These are phyloP conservation scores for Stevia rebaudiana DNA, from an alignment of 140 eudicot species.

Conservation along the genomic window DNA sequence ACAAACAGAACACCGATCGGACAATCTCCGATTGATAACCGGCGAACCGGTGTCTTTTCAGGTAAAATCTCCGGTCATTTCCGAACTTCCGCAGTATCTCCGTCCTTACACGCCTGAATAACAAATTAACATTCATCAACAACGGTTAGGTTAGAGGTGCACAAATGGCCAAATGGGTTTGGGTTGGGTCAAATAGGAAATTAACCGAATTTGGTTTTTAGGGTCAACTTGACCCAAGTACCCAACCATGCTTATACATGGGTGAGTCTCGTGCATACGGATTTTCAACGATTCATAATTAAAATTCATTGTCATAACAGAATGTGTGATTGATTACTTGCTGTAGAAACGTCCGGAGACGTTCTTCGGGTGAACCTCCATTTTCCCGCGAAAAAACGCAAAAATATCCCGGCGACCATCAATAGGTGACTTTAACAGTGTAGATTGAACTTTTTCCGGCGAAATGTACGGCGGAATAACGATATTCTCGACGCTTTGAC, in stretches of 20 bases:
- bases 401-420: conserved; percentile 68
- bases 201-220: too few relatives aligned
- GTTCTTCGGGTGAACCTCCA: conserved; percentile 91
- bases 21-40: conserved; percentile 78
- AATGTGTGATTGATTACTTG: conserved; percentile 44
- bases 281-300: too few relatives aligned
- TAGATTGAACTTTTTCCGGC: conserved; percentile 44
- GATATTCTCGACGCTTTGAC: conserved; percentile 56
- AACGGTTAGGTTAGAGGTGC: too few relatives aligned
- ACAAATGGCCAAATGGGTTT: too few relatives aligned
- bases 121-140: background rate
- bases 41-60: conserved; percentile 51
- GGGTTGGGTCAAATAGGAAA: too few relatives aligned
- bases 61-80: conserved; percentile 55
- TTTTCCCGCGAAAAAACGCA: conserved; percentile 79
- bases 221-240: too few relatives aligned
- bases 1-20: conserved; percentile 63
- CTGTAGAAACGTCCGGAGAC: conserved; percentile 84
- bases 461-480: conserved; percentile 75
- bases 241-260: too few relatives aligned
- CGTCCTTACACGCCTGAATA: conserved; percentile 63
- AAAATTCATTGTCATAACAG: too few relatives aligned
- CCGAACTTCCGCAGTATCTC: conserved; percentile 53
- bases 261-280: too few relatives aligned
- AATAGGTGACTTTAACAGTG: conserved; percentile 46